Conservation (phyloP, 257 asterid species). For the Linaria vulgaris region DNA sequence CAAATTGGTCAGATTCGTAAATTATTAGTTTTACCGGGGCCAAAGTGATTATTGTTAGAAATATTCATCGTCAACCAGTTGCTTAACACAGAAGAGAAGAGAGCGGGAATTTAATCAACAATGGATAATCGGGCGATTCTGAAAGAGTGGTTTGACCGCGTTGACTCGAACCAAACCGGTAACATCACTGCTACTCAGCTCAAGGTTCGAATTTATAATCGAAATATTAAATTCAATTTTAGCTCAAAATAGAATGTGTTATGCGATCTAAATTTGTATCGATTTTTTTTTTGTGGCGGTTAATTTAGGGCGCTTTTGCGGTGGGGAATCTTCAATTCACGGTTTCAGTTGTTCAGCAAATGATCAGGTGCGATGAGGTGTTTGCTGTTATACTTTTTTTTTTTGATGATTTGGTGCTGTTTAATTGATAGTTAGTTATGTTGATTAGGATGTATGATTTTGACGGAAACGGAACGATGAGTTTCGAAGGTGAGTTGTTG, state of each 20-base stretch:
- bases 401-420: conserved; percentile 1
- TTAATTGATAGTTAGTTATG: conserved; percentile 12
- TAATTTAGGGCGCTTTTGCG: conserved; percentile 58
- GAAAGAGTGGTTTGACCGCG: conserved; percentile 78
- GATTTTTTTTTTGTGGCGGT: neutral
- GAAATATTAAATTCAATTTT: conserved; percentile 5
- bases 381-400: neutral
- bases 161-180: conserved; percentile 65
- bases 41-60: no score
- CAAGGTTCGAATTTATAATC: conserved; percentile 42
- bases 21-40: no score
- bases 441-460: conserved; percentile 74
- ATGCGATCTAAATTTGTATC: neutral
- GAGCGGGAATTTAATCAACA: conserved; percentile 21
- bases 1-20: no score
- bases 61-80: no score
- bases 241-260: neutral
- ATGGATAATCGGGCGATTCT: conserved; percentile 60
- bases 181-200: conserved; percentile 68
- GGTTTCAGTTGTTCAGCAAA: conserved; percentile 72
- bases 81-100: no score
- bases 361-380: conserved; percentile 57
- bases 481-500: conserved; percentile 54
- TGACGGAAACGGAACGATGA: conserved; percentile 80
- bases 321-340: conserved; percentile 69